Evolutionary conservation across 2,329 filamentous ascomycete genomes (phyloP), one percentile per base, ranked within the genome.

Genomic region (Cytospora piceae): DNA sequence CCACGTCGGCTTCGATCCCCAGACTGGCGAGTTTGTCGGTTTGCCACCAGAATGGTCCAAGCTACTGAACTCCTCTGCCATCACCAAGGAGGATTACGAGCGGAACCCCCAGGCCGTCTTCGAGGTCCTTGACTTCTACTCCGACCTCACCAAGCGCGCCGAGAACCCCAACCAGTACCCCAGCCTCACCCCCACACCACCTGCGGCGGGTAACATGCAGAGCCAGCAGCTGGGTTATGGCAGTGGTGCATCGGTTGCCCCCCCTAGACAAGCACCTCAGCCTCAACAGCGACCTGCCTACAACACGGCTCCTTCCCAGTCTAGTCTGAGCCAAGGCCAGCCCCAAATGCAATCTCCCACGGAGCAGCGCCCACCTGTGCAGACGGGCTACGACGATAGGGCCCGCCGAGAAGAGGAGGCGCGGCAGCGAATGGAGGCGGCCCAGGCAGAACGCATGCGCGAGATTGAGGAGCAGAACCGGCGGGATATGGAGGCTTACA

Each of bases 41-140:
- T 79, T 99, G 71, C 95, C 95, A 1, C 90, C 93, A 6, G 95
- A 99, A 81, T 99, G 95, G 95, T 95, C 96, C 74, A 96, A 96
- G 78, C 84, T 99, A 60, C 84, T 99, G 71, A 98, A 95, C 74
- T 94, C 93, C 11, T 98, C 95, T 3, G 95, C 95, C 66, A 95
- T 99, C 74, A 98, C 95, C 67, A 97, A 97, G 79, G 95, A 99
- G 74, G 95, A 99, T 76, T 98, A 98, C 78, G 93, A 96, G 79
- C 94, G 95, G 74, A 97, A 99, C 74, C 95, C 95, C 6, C 90
- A 94, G 80, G 93, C 88, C 66, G 90, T 88, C 31, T 89, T 93
- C 63, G 91, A 94, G 75, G 91, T 93, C 54, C 81, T 94, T 22
- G 90, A 94, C 75, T 94, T 94, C 79, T 94, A 94, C 79, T 92